These are phyloP conservation scores for Caulochytrium protostelioides DNA, from an alignment of 371 early-diverging fungal genomes.

Conservation along the genomic window DNA sequence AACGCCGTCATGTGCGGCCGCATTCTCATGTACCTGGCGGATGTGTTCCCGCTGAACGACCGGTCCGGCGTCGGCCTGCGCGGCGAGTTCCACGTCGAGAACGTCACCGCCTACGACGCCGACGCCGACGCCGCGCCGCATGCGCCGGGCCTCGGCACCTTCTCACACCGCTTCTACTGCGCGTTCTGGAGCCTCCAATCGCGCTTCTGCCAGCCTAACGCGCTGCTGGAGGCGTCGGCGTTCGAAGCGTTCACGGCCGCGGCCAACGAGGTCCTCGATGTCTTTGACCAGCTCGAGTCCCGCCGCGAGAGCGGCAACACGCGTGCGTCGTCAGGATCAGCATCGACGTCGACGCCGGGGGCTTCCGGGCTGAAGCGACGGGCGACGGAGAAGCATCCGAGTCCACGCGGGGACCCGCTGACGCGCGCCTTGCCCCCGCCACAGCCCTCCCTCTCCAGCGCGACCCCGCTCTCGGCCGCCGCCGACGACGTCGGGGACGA, in stretches of 20 bases:
- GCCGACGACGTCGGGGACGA: conserved; percentile 13
- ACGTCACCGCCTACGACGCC: conserved; percentile 29
- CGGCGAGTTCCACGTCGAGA: conserved; percentile 56
- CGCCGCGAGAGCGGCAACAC: no score
- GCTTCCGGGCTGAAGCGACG: conserved; percentile 22
- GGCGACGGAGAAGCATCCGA: conserved; percentile 16
- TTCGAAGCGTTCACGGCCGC: conserved; percentile 7
- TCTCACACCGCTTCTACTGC: conserved; percentile 7
- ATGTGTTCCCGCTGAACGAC: conserved; percentile 54
- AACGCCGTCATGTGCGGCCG: conserved; percentile 62
- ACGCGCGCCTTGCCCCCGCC: neutral
- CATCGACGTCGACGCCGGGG: conserved; percentile 5
- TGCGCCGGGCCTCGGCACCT: neutral
- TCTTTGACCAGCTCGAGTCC: conserved; percentile 6
- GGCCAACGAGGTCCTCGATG: conserved; percentile 5
- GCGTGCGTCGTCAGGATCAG: no score
- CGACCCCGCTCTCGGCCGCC: conserved; percentile 4
- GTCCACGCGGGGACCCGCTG: conserved; percentile 1
- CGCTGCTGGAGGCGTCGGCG: conserved; percentile 1
- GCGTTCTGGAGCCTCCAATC: conserved; percentile 28
- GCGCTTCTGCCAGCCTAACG: conserved; percentile 21
- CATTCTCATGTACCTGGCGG: conserved; percentile 55
- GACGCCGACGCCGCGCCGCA: conserved; percentile 11
- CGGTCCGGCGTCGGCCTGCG: conserved; percentile 54
- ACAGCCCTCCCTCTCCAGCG: conserved; percentile 7